Conservation (phyloP, 1,284 basidiomycete genomes). For the Laetiporus sulphureus region DNA sequence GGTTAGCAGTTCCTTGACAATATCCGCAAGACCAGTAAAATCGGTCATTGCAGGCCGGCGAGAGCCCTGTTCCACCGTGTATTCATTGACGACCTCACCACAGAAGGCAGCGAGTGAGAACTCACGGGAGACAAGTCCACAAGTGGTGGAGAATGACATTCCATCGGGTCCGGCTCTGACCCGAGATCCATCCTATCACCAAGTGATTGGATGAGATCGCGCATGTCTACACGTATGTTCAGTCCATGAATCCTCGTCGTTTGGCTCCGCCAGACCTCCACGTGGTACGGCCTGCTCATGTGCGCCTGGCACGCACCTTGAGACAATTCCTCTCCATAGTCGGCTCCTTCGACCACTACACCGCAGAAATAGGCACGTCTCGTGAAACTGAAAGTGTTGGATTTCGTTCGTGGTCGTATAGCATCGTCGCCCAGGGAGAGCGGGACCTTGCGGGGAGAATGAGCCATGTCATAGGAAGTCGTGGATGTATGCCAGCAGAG, state of each 20-base stretch:
- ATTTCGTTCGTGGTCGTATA: constrained; percentile 24
- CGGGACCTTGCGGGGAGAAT: constrained; percentile 67
- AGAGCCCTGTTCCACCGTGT: too few relatives aligned
- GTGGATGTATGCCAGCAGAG: background rate
- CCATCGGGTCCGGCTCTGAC: constrained; percentile 10
- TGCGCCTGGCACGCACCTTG: constrained; percentile 49
- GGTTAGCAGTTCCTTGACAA: constrained; percentile 69
- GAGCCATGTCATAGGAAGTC: constrained; percentile 26
- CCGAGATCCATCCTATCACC: constrained; percentile 53
- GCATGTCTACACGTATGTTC: constrained; percentile 47
- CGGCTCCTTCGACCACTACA: constrained; percentile 74
- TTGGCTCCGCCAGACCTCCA: too few relatives aligned
- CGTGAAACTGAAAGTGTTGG: constrained; percentile 36
- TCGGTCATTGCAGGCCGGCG: constrained; percentile 56
- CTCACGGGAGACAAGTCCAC: constrained; percentile 14
- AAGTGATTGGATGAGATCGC: constrained; percentile 70
- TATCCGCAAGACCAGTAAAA: constrained; percentile 55
- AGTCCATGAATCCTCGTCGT: too few relatives aligned
- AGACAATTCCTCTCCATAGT: constrained; percentile 56
- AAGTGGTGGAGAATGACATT: constrained; percentile 11
- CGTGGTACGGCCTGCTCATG: too few relatives aligned
- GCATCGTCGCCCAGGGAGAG: constrained; percentile 58
- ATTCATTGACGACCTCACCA: background rate
- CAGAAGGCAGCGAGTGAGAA: background rate
- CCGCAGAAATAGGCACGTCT: constrained; percentile 76